phyloP scores from a whole-genome alignment of 805 yeast genomes.

The Saccharomycopsis schoenii region DNA sequence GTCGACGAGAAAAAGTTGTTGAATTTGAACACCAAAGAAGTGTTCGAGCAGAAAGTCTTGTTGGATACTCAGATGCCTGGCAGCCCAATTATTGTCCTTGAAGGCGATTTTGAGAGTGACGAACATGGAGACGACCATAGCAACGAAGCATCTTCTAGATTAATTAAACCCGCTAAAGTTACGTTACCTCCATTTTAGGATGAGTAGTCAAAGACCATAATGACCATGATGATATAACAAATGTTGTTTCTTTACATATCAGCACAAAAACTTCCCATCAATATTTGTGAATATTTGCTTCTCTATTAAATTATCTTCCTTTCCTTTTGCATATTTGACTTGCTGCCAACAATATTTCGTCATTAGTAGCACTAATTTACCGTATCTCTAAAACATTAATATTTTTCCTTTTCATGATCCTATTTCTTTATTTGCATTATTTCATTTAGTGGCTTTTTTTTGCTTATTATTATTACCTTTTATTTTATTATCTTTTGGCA shows the following conservation, averaged over 20 bases:
- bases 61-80: constrained; percentile 6
- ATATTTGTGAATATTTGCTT: background rate
- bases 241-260: no score
- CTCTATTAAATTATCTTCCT: background rate
- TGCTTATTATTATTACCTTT: no score
- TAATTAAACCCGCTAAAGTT: constrained; percentile 3
- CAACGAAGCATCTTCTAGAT: background rate
- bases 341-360: no score
- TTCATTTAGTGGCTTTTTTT: background rate
- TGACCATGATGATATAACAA: no score
- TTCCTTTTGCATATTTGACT: no score
- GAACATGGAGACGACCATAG: background rate
- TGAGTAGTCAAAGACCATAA: background rate
- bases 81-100: constrained; percentile 18
- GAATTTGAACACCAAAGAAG: constrained; percentile 4
- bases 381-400: background rate
- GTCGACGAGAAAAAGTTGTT: constrained; percentile 11
- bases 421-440: background rate
- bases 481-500: no score
- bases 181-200: constrained; percentile 2
- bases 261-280: background rate
- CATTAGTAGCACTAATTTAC: background rate
- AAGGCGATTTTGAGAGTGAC: constrained; percentile 12
- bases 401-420: background rate
- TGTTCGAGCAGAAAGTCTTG: constrained; percentile 11